phyloP scores from a whole-genome alignment of 768 basidiomycete species.

The Punctularia strigosozonata region DNA sequence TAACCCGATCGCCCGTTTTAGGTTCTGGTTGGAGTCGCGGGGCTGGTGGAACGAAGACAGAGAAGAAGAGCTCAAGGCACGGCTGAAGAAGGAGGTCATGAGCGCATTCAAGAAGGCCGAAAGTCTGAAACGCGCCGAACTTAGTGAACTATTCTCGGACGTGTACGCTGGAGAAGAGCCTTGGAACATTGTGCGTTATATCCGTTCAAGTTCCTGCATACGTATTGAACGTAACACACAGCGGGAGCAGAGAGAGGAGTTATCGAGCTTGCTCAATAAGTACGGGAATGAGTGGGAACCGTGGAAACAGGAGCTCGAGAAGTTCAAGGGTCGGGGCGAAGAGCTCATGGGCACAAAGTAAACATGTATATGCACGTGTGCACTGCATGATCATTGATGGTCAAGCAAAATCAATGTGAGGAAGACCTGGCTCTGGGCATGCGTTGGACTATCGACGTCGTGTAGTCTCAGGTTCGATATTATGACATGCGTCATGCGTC shows the following conservation, averaged over 20 bases:
- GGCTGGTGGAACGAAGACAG: slow-evolving; percentile 78
- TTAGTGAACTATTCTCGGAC: slow-evolving; percentile 79
- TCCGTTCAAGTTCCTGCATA: too few species aligned
- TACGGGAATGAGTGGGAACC: slow-evolving; percentile 83
- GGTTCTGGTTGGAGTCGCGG: slow-evolving; percentile 70
- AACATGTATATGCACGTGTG: too few species aligned
- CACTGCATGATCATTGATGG: too few species aligned
- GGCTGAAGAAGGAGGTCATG: slow-evolving; percentile 65
- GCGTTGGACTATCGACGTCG: too few species aligned
- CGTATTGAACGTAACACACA: too few species aligned
- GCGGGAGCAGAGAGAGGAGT: slow-evolving; percentile 79
- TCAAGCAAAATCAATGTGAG: too few species aligned
- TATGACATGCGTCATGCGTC: too few species aligned
- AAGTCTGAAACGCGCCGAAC: slow-evolving; percentile 47
- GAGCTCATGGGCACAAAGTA: slow-evolving; percentile 26
- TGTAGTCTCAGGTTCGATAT: too few species aligned
- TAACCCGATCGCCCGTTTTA: slow-evolving; percentile 77
- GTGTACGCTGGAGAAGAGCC: slow-evolving; percentile 81
- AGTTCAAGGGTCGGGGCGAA: slow-evolving; percentile 63
- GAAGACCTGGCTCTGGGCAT: too few species aligned
- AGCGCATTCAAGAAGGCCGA: slow-evolving; percentile 72
- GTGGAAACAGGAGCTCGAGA: slow-evolving; percentile 69
- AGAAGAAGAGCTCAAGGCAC: slow-evolving; percentile 60
- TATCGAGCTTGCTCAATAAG: slow-evolving; percentile 62
- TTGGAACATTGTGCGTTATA: slow-evolving; percentile 63